These are phyloP conservation scores for Colletotrichum chlorophyti DNA, from an alignment of 2,329 filamentous ascomycete genomes.

Conservation along the genomic window DNA sequence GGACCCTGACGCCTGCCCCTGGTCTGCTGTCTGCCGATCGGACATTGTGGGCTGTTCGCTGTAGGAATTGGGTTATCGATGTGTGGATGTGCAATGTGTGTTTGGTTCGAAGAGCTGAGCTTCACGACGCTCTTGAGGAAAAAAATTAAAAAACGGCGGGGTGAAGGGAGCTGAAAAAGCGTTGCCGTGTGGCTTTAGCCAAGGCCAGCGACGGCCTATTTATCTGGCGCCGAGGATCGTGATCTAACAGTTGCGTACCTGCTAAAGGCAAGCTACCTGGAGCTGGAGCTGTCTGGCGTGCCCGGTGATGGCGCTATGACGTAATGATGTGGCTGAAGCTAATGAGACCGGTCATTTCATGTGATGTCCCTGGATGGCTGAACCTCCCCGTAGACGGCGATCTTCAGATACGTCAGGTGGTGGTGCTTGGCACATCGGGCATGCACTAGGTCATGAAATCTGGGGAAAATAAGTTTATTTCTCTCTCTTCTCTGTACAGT, in stretches of 20 bases:
- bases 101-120: background rate
- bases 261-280: conserved; percentile 5
- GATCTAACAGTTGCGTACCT: conserved; percentile 21
- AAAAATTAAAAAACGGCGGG: background rate
- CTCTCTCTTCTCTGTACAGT: too few species aligned
- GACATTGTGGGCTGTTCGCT: conserved; percentile 1
- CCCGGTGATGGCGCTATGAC: conserved; percentile 26
- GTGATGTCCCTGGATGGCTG: conserved; percentile 4
- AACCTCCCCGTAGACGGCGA: background rate
- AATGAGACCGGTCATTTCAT: background rate
- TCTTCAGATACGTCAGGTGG: background rate
- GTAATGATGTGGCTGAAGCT: conserved; percentile 14
- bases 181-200: background rate
- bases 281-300: conserved; percentile 21
- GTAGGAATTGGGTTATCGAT: background rate
- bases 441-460: too few species aligned
- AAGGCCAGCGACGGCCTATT: background rate
- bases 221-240: conserved; percentile 20
- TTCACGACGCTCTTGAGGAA: background rate
- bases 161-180: background rate
- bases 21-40: conserved; percentile 12
- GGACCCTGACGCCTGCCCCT: conserved; percentile 12
- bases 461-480: too few species aligned
- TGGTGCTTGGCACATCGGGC: too few species aligned
- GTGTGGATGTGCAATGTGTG: background rate